Conservation (phyloP, 805 yeast genomes). For the Candida mattraensis region DNA sequence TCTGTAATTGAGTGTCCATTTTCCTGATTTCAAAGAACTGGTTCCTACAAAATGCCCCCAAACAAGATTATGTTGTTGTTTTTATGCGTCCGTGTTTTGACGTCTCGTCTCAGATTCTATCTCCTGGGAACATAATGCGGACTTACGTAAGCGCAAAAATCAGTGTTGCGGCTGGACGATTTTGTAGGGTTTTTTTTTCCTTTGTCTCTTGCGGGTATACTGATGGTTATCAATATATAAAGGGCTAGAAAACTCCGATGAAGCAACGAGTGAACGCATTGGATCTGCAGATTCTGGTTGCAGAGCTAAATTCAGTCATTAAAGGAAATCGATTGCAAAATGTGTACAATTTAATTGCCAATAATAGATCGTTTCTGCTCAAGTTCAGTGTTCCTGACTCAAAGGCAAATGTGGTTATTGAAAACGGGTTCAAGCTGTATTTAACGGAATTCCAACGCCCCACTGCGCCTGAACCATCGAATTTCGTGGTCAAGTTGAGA, state of each 20-base stretch:
- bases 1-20: constrained; percentile 27
- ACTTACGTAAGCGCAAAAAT: no score
- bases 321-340: constrained; percentile 75
- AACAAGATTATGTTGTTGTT: no score
- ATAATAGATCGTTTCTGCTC: constrained; percentile 69
- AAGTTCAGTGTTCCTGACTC: constrained; percentile 85
- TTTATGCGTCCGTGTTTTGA: no score
- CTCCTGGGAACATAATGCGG: no score
- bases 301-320: constrained; percentile 60
- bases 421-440: constrained; percentile 83
- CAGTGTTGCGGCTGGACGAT: no score
- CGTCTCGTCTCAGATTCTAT: no score
- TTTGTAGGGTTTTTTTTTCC: no score
- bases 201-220: background rate
- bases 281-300: constrained; percentile 70
- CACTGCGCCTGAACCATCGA: constrained; percentile 77
- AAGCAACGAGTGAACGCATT: constrained; percentile 86
- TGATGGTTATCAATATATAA: no score
- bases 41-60: background rate
- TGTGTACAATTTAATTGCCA: constrained; percentile 75
- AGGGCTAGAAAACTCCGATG: no score
- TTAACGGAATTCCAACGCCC: constrained; percentile 79
- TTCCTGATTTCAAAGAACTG: background rate
- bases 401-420: constrained; percentile 71
- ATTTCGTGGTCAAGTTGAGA: constrained; percentile 81